Evolutionary conservation across 805 yeast genomes (phyloP).

Genomic region (Candida endomychidarum): DNA sequence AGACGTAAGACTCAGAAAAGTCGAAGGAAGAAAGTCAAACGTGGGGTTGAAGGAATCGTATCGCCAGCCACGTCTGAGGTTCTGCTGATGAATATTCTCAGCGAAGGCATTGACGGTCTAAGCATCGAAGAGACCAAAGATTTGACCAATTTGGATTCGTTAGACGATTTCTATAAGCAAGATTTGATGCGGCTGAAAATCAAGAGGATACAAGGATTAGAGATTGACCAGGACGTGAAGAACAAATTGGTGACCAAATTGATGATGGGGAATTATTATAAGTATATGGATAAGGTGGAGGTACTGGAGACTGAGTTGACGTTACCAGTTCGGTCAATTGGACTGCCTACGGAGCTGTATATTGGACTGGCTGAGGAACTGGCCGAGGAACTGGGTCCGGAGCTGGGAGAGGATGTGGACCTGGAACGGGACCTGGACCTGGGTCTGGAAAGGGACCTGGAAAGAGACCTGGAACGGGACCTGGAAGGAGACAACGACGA

Average conservation of each 20-base stretch:
- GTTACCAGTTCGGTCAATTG: constrained; percentile 3
- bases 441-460: background rate
- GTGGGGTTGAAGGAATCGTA: constrained; percentile 23
- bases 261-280: constrained; percentile 68
- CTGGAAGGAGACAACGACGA: constrained; percentile 23
- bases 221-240: constrained; percentile 42
- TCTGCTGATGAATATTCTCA: background rate
- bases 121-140: constrained; percentile 33
- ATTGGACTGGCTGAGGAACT: background rate
- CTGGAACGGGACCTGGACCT: background rate
- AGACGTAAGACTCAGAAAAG: constrained; percentile 7
- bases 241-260: constrained; percentile 56
- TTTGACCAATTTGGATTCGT: constrained; percentile 35
- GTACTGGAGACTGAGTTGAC: constrained; percentile 1
- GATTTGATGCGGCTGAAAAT: constrained; percentile 48
- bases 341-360: too few species aligned
- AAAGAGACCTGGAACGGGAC: background rate
- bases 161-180: constrained; percentile 39
- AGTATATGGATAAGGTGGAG: constrained; percentile 39
- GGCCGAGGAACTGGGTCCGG: background rate
- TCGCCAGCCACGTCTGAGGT: constrained; percentile 8
- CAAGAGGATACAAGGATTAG: constrained; percentile 43
- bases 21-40: too few species aligned
- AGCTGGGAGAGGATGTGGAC: background rate
- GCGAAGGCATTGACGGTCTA: constrained; percentile 35